Evolutionary conservation across 2,329 filamentous ascomycete species (phyloP).

Genomic region (Hortaea sp.): DNA sequence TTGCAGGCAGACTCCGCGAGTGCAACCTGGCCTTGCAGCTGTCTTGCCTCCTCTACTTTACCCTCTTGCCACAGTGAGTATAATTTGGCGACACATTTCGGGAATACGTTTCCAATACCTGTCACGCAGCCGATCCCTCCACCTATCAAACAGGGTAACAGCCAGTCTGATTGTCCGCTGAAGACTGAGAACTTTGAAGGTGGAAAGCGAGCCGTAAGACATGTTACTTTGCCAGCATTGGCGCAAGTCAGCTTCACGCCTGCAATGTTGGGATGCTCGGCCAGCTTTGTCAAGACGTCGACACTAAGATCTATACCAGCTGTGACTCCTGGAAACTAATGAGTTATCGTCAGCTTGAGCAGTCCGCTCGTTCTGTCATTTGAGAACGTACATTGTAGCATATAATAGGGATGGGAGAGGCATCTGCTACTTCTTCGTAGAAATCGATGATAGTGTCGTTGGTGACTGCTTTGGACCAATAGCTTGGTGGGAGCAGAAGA

Average conservation of each 20-base stretch:
- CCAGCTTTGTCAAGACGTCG: conserved; percentile 47
- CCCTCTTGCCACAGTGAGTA: conserved; percentile 52
- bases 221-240: conserved; percentile 49
- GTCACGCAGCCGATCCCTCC: conserved; percentile 41
- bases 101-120: conserved; percentile 45
- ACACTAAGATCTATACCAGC: conserved; percentile 59
- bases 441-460: conserved; percentile 28
- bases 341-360: background rate
- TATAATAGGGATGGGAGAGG: conserved; percentile 6
- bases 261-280: conserved; percentile 47
- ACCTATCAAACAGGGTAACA: conserved; percentile 41
- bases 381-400: conserved; percentile 6
- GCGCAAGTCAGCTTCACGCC: conserved; percentile 57
- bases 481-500: conserved; percentile 31
- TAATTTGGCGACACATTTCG: conserved; percentile 45
- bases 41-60: conserved; percentile 47
- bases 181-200: conserved; percentile 51
- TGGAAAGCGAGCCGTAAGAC: conserved; percentile 42
- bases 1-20: conserved; percentile 58
- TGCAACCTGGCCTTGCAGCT: conserved; percentile 51
- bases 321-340: conserved; percentile 55
- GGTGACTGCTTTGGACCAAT: conserved; percentile 29
- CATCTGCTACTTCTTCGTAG: conserved; percentile 30
- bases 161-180: conserved; percentile 58
- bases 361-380: background rate